These are phyloP conservation scores for Buddleja alternifolia DNA, from an alignment of 257 asterid species.

Conservation along the genomic window DNA sequence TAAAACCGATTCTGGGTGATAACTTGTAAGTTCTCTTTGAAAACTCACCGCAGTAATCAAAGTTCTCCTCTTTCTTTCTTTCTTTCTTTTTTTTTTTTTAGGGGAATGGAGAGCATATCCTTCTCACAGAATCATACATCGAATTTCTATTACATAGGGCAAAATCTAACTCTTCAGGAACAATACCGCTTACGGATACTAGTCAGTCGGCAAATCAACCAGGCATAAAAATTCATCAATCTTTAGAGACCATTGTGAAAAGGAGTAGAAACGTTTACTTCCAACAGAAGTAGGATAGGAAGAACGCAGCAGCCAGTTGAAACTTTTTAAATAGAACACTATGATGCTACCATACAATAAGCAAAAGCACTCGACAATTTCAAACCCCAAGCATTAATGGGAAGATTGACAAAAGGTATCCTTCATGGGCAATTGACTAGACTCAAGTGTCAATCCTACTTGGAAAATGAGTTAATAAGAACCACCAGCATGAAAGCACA, in stretches of 20 bases:
- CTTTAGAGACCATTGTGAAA: background rate
- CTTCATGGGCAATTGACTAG: background rate
- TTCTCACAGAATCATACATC: background rate
- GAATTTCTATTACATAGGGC: background rate
- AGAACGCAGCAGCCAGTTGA: background rate
- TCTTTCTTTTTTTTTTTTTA: too few species aligned
- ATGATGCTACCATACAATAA: background rate
- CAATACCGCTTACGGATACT: background rate
- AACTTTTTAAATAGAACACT: background rate
- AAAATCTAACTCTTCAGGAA: background rate
- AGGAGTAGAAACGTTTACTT: background rate
- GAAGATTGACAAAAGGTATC: background rate
- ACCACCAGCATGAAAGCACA: background rate
- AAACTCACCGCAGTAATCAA: background rate
- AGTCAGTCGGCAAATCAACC: background rate
- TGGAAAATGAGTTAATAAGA: background rate
- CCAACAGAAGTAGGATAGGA: background rate
- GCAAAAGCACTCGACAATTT: background rate
- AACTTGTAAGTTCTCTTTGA: background rate
- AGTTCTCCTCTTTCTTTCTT: background rate
- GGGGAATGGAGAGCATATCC: background rate
- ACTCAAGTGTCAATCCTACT: background rate
- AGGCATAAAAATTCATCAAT: background rate
- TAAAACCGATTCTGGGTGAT: background rate
- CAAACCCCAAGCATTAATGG: constrained; percentile 4